These are phyloP conservation scores for Halophytophthora batemanensis DNA, from an alignment of 352 stramenopile genomes.

Conservation along the genomic window DNA sequence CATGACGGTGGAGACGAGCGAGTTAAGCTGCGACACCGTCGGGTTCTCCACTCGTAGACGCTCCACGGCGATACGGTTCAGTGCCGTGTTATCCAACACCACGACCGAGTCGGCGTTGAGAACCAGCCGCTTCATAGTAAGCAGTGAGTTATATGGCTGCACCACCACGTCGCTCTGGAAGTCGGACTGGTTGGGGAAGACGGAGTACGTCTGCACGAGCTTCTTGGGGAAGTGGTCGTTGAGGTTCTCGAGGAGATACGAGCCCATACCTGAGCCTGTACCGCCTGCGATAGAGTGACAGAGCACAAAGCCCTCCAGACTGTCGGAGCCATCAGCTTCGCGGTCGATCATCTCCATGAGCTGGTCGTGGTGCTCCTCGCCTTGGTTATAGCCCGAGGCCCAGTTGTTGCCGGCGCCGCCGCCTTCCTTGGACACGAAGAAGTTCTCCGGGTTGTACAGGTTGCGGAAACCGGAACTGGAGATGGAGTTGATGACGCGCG, in stretches of 20 bases:
- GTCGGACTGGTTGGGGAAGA: conserved; percentile 96
- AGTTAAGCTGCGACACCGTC: conserved; percentile 96
- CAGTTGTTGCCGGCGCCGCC: conserved; percentile 93
- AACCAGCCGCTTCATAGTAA: conserved; percentile 98
- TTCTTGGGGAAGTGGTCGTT: conserved; percentile 99
- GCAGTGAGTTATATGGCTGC: conserved; percentile 99
- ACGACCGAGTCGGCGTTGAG: conserved; percentile 99
- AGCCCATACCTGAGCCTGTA: conserved; percentile 98
- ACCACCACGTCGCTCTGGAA: conserved; percentile 97
- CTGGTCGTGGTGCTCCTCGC: conserved; percentile 94
- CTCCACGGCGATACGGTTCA: conserved; percentile 96
- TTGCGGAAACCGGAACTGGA: conserved; percentile 90
- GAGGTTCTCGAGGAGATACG: conserved; percentile 98
- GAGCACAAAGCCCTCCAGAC: conserved; percentile 97
- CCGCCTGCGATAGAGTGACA: conserved; percentile 99
- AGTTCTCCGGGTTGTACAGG: conserved; percentile 99
- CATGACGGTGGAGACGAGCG: conserved; percentile 99
- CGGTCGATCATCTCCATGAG: conserved; percentile 99
- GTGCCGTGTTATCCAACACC: conserved; percentile 98
- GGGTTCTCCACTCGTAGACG: conserved; percentile 95
- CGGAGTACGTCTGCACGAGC: conserved; percentile 99
- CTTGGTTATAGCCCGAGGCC: conserved; percentile 91
- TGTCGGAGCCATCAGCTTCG: conserved; percentile 94
- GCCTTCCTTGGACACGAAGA: conserved; percentile 93
- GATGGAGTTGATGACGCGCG: conserved; percentile 92